A percentile compares a stretch with the other conserved stretches of the same genome.
Evolutionary conservation across 352 stramenopile genomes (phyloP).

Genomic region (Phytophthora fragariae): DNA sequence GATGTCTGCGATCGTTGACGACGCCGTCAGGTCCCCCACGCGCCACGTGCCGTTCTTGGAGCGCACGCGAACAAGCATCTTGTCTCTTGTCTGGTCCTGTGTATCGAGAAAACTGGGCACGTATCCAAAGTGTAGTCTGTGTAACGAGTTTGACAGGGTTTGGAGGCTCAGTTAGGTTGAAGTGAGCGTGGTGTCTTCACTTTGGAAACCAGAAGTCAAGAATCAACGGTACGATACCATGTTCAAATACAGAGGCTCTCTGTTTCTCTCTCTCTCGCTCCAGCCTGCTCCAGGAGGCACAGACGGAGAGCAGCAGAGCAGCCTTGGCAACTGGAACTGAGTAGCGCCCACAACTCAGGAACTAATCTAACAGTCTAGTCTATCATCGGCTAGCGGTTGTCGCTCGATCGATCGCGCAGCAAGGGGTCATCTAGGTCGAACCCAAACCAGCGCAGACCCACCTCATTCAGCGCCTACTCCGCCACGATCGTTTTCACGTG

Average conservation of each 20-base stretch:
- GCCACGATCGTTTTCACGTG: slow-evolving; percentile 58
- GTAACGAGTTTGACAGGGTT: slow-evolving; percentile 16
- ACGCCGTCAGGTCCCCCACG: slow-evolving; percentile 65
- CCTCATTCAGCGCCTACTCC: slow-evolving; percentile 47
- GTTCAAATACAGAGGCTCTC: slow-evolving; percentile 45
- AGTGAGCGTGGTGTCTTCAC: background rate
- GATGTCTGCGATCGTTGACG: slow-evolving; percentile 74
- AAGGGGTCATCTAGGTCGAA: slow-evolving; percentile 8
- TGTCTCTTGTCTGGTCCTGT: slow-evolving; percentile 1
- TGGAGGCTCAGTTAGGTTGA: background rate
- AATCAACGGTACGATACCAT: slow-evolving; percentile 39
- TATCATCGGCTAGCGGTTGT: slow-evolving; percentile 48
- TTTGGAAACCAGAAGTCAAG: background rate
- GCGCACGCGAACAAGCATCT: slow-evolving; percentile 86
- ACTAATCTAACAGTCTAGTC: slow-evolving; percentile 85
- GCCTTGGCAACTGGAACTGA: slow-evolving; percentile 53
- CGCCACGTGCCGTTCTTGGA: slow-evolving; percentile 92
- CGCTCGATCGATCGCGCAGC: slow-evolving; percentile 18
- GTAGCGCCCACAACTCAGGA: slow-evolving; percentile 87
- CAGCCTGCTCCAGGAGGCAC: slow-evolving; percentile 7
- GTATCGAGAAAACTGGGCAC: slow-evolving; percentile 10
- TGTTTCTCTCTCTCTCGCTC: slow-evolving; percentile 17
- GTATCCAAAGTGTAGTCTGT: background rate
- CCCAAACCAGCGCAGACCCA: slow-evolving; percentile 12
- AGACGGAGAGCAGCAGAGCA: slow-evolving; percentile 27